Base-by-base conservation (phyloP, 352 stramenopile species). In the Globisporangium spinosum region DNA sequence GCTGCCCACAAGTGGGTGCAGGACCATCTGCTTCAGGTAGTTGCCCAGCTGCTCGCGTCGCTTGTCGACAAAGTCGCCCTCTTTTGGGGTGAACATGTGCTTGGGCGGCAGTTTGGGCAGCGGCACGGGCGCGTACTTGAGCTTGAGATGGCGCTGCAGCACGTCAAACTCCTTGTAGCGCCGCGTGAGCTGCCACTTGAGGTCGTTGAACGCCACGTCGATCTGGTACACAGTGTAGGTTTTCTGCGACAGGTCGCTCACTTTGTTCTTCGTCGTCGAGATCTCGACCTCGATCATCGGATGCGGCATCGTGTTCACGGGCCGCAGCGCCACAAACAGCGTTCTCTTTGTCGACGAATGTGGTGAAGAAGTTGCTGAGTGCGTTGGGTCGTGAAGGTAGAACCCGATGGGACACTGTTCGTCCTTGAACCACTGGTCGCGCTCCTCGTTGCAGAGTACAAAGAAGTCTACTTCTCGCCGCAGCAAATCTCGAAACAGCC, bases 241-340 rank as follows among this genome's bases (percentile, higher is more conserved):
- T 9, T 81, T 79, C 58, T 91, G 81, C 2, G 86, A 90, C 0
- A 95, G 70, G 64, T 95, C 87, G 65, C 87, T 95, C 25, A 91
- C 70, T 72, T 89, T 91, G 68, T 76, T 91, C 64, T 88, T 87
- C n/a, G 80, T 89, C n/a, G 69, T 63, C 0, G 79, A 70, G 54
- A 95, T 92, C 1, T 66, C 66, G 17, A 95, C 61, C 51, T 89
- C 62, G 25, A 93, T 72, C 23, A 74, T 86, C 20, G 87, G 83
- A 13, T 83, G 77, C 4, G 87, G 87, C 82, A 93, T 91, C 45
- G 66, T 61, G 62, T 85, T 84, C 20, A 84, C 62, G 5, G 74
- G 70, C 1, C 71, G 62, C n/a, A 89, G 51, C 55, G 73, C 29
- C n/a, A 89, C 53, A 13, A 70, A 23, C 57, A 82, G 62, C 38